Percentiles rank a stretch among this genome's conserved stretches.
Evolutionary conservation across 2,329 filamentous ascomycete genomes (phyloP).

Genomic region (Pseudogymnoascus pannorum): DNA sequence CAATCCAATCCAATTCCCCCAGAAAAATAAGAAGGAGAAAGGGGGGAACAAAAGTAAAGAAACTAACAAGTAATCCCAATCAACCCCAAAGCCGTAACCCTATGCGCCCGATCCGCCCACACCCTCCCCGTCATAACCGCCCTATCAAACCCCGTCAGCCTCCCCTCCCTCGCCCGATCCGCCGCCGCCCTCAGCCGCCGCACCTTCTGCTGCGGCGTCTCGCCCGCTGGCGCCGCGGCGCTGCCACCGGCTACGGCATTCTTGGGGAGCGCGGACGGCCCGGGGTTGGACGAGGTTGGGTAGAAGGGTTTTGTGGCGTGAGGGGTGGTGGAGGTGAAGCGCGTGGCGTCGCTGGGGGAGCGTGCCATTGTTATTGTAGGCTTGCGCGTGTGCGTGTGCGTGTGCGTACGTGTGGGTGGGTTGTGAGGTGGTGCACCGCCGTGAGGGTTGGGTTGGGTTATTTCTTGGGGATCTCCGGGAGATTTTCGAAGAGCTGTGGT

Average conservation of each 20-base stretch:
- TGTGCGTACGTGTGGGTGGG: too few relatives aligned
- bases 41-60: neutral
- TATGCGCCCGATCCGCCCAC: constrained; percentile 31
- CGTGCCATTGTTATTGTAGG: constrained; percentile 42
- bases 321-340: constrained; percentile 63
- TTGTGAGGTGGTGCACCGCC: neutral
- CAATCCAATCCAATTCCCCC: constrained; percentile 13
- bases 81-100: constrained; percentile 28
- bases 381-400: neutral
- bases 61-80: constrained; percentile 29
- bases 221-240: constrained; percentile 19
- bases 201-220: constrained; percentile 32
- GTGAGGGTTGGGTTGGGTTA: constrained; percentile 3
- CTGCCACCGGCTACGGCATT: too few relatives aligned
- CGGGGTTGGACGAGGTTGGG: constrained; percentile 26
- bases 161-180: constrained; percentile 25
- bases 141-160: constrained; percentile 27
- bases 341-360: constrained; percentile 71
- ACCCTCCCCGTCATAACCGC: constrained; percentile 26
- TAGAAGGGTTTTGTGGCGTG: constrained; percentile 57
- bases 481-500: neutral
- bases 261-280: neutral
- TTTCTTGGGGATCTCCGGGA: constrained; percentile 12
- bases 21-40: neutral
- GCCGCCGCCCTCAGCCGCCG: constrained; percentile 30